A percentile compares a stretch with the other conserved stretches of the same genome.
Conservation (phyloP, 768 basidiomycete species). For the Hericium erinaceus region DNA sequence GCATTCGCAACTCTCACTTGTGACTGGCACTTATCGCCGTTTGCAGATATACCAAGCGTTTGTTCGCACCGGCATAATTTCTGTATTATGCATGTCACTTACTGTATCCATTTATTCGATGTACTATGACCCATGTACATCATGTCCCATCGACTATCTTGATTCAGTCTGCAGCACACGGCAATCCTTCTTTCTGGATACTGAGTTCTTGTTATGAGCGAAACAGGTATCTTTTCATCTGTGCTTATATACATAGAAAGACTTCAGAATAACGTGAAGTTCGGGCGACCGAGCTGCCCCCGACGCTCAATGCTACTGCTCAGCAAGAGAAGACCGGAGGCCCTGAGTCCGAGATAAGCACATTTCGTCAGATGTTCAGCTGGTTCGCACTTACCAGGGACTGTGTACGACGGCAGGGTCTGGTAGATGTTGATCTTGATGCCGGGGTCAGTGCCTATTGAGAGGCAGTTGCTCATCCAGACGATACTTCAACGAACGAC, state of each 20-base stretch:
- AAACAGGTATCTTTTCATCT: no score
- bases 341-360: neutral
- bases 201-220: neutral
- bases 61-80: slow-evolving; percentile 27
- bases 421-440: slow-evolving; percentile 26
- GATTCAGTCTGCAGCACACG: neutral
- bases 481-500: neutral
- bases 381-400: slow-evolving; percentile 10
- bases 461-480: neutral
- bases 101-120: neutral
- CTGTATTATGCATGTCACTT: neutral
- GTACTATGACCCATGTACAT: neutral
- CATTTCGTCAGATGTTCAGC: no score
- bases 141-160: neutral
- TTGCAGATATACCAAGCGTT: slow-evolving; percentile 46
- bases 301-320: no score
- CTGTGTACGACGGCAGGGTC: slow-evolving; percentile 20
- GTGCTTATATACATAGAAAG: no score
- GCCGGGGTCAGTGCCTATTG: slow-evolving; percentile 24
- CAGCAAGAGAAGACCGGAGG: slow-evolving; percentile 21
- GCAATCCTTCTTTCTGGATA: no score
- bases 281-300: no score
- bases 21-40: neutral
- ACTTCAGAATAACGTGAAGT: no score
- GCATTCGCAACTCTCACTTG: slow-evolving; percentile 9